Evolutionary conservation across 148 eudicot species (phyloP).

Genomic region (Selenicereus undatus): DNA sequence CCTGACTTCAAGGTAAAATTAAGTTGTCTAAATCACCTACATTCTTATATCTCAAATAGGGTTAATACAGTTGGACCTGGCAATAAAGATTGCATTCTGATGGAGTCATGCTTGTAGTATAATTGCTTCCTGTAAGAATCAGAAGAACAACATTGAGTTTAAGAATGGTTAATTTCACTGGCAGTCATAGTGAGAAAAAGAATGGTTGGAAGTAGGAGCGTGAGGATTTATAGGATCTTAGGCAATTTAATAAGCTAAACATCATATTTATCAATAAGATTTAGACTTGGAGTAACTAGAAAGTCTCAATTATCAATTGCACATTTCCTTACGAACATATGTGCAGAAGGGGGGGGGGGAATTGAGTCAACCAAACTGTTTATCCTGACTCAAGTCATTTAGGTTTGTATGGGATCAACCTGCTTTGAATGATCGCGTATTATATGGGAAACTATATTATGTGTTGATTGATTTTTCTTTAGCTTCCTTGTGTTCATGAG

Average conservation of each 20-base stretch:
- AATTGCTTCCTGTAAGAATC: background rate
- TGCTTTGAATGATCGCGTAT: too few species aligned
- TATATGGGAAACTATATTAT: too few species aligned
- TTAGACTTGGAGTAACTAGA: background rate
- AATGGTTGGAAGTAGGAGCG: background rate
- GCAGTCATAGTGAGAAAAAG: background rate
- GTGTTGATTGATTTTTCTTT: background rate
- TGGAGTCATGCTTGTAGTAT: background rate
- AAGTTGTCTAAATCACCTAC: background rate
- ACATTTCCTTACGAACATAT: too few species aligned
- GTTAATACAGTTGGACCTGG: background rate
- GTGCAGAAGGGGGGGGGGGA: too few species aligned
- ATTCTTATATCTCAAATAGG: too few species aligned
- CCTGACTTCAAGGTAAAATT: too few species aligned
- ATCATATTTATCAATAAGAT: background rate
- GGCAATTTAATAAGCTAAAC: background rate
- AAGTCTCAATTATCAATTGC: background rate
- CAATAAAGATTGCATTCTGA: background rate
- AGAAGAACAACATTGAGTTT: background rate
- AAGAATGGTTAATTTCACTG: too few species aligned
- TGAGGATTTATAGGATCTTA: background rate
- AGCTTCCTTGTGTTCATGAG: background rate
- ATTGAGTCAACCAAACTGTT: too few species aligned
- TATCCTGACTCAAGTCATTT: too few species aligned
- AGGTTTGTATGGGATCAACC: too few species aligned